A percentile compares a stretch with the other conserved stretches of the same genome.
Evolutionary conservation across 2,329 filamentous ascomycete species (phyloP).

Genomic region (Pseudocercospora fijiensis): DNA sequence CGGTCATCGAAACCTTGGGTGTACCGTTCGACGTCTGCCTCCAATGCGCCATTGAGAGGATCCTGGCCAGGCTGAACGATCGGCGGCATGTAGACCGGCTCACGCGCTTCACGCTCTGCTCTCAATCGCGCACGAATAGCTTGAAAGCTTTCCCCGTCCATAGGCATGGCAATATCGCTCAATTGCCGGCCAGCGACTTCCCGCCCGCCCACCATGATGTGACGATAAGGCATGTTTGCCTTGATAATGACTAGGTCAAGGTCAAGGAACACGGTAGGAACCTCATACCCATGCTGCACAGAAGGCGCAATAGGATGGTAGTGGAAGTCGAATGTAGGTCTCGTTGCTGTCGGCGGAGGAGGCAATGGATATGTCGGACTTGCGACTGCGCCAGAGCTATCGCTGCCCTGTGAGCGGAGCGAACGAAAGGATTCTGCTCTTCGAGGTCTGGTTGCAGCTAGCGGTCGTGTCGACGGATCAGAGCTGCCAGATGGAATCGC

Average conservation of each 20-base stretch:
- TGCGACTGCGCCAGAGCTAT: slow-evolving; percentile 25
- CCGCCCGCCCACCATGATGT: slow-evolving; percentile 43
- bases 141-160: slow-evolving; percentile 46
- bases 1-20: slow-evolving; percentile 47
- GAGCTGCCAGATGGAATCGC: slow-evolving; percentile 26
- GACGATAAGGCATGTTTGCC: slow-evolving; percentile 47
- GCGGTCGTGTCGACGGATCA: slow-evolving; percentile 22
- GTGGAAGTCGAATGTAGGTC: slow-evolving; percentile 21
- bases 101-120: slow-evolving; percentile 48
- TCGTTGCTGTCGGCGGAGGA: slow-evolving; percentile 22
- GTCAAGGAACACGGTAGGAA: slow-evolving; percentile 47
- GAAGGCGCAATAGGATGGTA: slow-evolving; percentile 11
- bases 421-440: slow-evolving; percentile 39
- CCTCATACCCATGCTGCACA: slow-evolving; percentile 23
- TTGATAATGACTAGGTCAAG: slow-evolving; percentile 50
- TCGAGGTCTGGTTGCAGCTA: slow-evolving; percentile 31
- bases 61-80: slow-evolving; percentile 48
- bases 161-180: slow-evolving; percentile 45
- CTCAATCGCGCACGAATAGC: slow-evolving; percentile 47
- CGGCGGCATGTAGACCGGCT: slow-evolving; percentile 53
- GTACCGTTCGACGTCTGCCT: slow-evolving; percentile 46
- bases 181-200: slow-evolving; percentile 44
- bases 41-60: slow-evolving; percentile 43
- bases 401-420: slow-evolving; percentile 34
- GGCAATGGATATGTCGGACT: slow-evolving; percentile 23